Percentiles rank a stretch among this genome's conserved stretches.
Evolutionary conservation across 2,329 filamentous ascomycete species (phyloP).

Genomic region (Diplodia mutila): DNA sequence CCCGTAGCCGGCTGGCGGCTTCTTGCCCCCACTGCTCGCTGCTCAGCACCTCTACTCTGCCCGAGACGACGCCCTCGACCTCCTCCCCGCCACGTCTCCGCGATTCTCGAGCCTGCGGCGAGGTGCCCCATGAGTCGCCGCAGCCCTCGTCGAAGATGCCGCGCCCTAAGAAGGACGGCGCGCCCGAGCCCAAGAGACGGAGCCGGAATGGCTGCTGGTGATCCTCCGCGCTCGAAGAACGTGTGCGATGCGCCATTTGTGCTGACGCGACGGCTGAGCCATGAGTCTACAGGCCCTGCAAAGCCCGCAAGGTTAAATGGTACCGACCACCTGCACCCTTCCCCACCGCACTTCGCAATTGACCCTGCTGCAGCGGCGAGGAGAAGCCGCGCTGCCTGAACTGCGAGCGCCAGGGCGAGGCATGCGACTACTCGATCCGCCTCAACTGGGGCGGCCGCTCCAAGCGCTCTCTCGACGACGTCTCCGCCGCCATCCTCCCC

Average conservation of each 20-base stretch:
- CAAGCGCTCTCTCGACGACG: conserved; percentile 57
- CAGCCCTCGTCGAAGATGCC: conserved; percentile 54
- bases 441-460: conserved; percentile 79
- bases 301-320: conserved; percentile 79
- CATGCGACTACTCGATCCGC: conserved; percentile 79
- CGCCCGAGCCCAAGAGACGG: conserved; percentile 67
- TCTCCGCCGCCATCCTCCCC: conserved; percentile 33
- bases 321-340: conserved; percentile 40
- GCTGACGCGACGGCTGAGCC: conserved; percentile 15
- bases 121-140: conserved; percentile 7
- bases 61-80: not conserved
- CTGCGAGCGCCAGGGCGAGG: conserved; percentile 71
- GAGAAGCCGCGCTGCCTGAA: conserved; percentile 74
- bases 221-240: conserved; percentile 26
- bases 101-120: not conserved
- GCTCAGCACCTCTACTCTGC: not conserved
- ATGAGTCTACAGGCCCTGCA: conserved; percentile 67
- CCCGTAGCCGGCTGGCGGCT: not conserved
- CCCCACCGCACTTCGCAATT: conserved; percentile 23
- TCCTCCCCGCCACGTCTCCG: conserved; percentile 1
- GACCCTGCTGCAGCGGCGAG: conserved; percentile 60
- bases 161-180: conserved; percentile 66
- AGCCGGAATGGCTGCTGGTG: conserved; percentile 72
- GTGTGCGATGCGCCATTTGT: conserved; percentile 1
- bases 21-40: conserved; percentile 7